phyloP scores from a whole-genome alignment of 1,139 yeast species.

The Zygoascus hellenicus region DNA sequence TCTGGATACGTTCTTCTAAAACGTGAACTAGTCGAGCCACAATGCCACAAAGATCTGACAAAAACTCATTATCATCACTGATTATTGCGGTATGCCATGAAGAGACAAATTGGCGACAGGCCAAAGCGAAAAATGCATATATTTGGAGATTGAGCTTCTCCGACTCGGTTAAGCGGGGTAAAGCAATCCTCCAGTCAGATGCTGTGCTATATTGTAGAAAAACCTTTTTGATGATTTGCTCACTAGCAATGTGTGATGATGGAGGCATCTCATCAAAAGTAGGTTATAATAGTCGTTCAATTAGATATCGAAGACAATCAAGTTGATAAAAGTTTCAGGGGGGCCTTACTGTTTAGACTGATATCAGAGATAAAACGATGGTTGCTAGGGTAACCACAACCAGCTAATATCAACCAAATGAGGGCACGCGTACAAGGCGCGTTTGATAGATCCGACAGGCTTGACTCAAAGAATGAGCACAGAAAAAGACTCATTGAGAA shows the following conservation, averaged over 20 bases:
- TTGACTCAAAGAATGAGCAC: neutral
- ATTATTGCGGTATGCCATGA: constrained; percentile 43
- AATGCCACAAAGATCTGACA: constrained; percentile 6
- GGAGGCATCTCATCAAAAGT: too few species aligned
- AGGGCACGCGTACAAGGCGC: neutral
- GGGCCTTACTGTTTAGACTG: too few species aligned
- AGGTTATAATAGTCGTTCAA: too few species aligned
- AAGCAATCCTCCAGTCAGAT: constrained; percentile 24
- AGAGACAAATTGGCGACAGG: constrained; percentile 42
- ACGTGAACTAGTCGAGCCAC: constrained; percentile 11
- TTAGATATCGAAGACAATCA: too few species aligned
- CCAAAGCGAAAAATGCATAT: constrained; percentile 41
- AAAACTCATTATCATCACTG: constrained; percentile 32
- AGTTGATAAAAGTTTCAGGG: too few species aligned
- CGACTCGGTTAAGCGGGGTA: constrained; percentile 34
- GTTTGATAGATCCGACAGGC: neutral
- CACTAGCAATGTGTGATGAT: constrained; percentile 8
- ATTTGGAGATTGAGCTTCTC: constrained; percentile 38
- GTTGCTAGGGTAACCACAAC: too few species aligned
- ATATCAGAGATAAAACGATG: too few species aligned
- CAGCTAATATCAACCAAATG: too few species aligned
- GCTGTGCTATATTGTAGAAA: constrained; percentile 24
- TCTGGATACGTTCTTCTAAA: constrained; percentile 12
- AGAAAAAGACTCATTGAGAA: neutral
- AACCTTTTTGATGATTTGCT: constrained; percentile 27